These are phyloP conservation scores for Phoenix roebelenii DNA, from an alignment of 176 grass and related monocot genomes.

Conservation along the genomic window DNA sequence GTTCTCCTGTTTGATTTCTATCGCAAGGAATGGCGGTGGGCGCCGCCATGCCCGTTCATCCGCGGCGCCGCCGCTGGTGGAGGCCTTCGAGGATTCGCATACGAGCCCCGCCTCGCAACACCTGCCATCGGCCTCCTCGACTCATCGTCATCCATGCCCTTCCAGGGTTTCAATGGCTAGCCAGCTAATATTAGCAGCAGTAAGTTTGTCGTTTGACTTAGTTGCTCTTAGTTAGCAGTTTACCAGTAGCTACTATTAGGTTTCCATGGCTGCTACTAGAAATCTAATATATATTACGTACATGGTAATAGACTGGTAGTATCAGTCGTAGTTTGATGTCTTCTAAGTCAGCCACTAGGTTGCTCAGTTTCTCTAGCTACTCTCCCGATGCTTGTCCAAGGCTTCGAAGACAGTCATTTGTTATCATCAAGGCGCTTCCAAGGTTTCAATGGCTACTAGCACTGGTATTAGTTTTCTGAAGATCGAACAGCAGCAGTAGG, in stretches of 20 bases:
- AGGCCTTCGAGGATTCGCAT: slow-evolving; percentile 50
- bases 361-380: too few relatives aligned
- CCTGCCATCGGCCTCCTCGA: slow-evolving; percentile 85
- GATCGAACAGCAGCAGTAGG: not conserved
- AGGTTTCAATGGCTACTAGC: too few relatives aligned
- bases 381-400: too few relatives aligned
- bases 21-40: slow-evolving; percentile 72
- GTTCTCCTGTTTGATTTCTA: slow-evolving; percentile 71
- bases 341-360: too few relatives aligned
- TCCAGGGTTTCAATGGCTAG: slow-evolving; percentile 51
- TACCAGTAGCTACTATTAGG: not conserved
- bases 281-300: slow-evolving; percentile 4
- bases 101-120: slow-evolving; percentile 72
- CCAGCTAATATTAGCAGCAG: not conserved
- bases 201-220: not conserved
- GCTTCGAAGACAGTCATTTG: too few relatives aligned
- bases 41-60: slow-evolving; percentile 50
- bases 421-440: too few relatives aligned
- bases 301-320: too few relatives aligned
- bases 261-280: not conserved
- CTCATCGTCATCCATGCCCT: slow-evolving; percentile 33
- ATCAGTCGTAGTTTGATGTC: too few relatives aligned
- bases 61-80: slow-evolving; percentile 16
- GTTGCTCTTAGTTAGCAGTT: not conserved
- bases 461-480: too few relatives aligned